Evolutionary conservation across 2,329 filamentous ascomycete genomes (phyloP).

Genomic region (Daldinia eschscholtzii): DNA sequence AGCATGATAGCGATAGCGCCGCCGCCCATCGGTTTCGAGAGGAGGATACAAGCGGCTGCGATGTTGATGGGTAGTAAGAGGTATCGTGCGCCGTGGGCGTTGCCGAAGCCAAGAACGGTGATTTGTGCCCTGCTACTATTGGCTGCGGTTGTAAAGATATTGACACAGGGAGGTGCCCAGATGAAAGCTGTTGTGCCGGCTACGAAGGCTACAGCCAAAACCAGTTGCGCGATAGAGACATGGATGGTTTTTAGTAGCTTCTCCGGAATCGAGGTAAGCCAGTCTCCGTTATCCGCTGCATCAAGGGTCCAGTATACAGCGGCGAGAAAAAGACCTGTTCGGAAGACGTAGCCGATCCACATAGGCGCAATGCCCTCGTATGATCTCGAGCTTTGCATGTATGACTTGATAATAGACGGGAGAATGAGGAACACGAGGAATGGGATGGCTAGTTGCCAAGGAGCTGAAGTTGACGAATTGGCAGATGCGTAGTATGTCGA

Average conservation of each 20-base stretch:
- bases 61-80: constrained; percentile 86
- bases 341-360: constrained; percentile 87
- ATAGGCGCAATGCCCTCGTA: constrained; percentile 87
- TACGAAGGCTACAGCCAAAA: constrained; percentile 83
- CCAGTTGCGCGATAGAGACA: constrained; percentile 82
- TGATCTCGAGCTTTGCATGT: constrained; percentile 83
- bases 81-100: constrained; percentile 92
- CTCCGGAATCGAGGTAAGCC: constrained; percentile 73
- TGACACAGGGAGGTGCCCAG: constrained; percentile 87
- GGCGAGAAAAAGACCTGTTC: constrained; percentile 78
- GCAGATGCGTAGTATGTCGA: constrained; percentile 96
- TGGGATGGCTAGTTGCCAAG: constrained; percentile 88
- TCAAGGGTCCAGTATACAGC: constrained; percentile 91
- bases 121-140: constrained; percentile 67
- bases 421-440: constrained; percentile 78
- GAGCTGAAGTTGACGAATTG: constrained; percentile 90
- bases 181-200: constrained; percentile 87
- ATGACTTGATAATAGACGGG: constrained; percentile 81
- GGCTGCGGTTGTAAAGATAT: constrained; percentile 69
- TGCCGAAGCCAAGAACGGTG: constrained; percentile 89
- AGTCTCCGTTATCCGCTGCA: constrained; percentile 86
- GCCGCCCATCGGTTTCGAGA: constrained; percentile 95
- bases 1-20: constrained; percentile 84
- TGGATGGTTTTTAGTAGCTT: constrained; percentile 78
- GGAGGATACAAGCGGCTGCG: constrained; percentile 78